phyloP scores from a whole-genome alignment of 2,329 filamentous ascomycete genomes.

The Aureobasidium melanogenum region DNA sequence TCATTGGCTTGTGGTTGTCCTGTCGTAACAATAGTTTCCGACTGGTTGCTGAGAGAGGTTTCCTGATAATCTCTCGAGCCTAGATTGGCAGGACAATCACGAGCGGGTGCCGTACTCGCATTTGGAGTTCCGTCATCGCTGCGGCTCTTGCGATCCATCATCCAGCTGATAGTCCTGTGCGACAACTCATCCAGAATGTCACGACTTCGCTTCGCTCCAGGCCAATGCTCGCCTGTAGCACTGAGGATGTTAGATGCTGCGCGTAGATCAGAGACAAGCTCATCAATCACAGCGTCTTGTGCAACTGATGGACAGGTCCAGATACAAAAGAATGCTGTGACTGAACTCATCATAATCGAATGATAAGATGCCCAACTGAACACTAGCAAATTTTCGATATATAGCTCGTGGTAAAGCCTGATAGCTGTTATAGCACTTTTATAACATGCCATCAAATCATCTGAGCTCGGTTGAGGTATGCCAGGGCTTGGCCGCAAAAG shows the following conservation, averaged over 20 bases:
- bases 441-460: not conserved
- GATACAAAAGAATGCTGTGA: conserved; percentile 1
- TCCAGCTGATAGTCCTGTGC: not conserved
- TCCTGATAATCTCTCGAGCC: not conserved
- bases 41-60: not conserved
- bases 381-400: not conserved
- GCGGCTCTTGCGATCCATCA: not conserved
- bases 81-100: not conserved
- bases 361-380: conserved; percentile 1
- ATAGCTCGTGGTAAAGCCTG: not conserved
- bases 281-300: not conserved
- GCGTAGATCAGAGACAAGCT: not conserved
- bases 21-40: too few species aligned
- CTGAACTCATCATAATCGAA: conserved; percentile 3
- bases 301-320: not conserved
- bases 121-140: not conserved
- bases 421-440: not conserved
- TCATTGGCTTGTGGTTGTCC: not conserved
- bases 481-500: conserved; percentile 1
- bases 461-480: not conserved
- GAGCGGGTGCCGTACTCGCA: not conserved
- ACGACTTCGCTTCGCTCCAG: not conserved
- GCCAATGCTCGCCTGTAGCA: not conserved
- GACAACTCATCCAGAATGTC: not conserved
- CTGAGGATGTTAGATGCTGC: not conserved